Percentiles rank a stretch among this genome's conserved stretches.
Conservation (phyloP, 768 basidiomycete genomes). For the Cystobasidiopsis lactophilus region DNA sequence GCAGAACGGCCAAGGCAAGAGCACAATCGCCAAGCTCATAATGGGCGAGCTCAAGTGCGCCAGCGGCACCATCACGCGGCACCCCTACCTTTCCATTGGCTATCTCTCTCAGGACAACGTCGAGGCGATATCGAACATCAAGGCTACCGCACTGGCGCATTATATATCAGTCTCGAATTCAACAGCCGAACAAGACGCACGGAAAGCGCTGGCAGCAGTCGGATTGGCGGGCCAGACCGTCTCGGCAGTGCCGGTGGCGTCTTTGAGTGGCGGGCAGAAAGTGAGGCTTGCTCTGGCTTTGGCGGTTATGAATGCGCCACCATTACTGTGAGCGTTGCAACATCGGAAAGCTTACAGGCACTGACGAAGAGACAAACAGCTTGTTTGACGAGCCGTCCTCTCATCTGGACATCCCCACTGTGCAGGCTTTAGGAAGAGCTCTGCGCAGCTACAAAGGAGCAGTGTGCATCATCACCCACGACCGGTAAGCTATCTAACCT, state of each 20-base stretch:
- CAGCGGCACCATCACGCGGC: slow-evolving; percentile 32
- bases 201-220: slow-evolving; percentile 29
- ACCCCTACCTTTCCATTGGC: slow-evolving; percentile 36
- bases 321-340: too few species aligned
- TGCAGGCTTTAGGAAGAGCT: slow-evolving; percentile 35
- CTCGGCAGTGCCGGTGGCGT: slow-evolving; percentile 30
- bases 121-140: slow-evolving; percentile 30
- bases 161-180: slow-evolving; percentile 16
- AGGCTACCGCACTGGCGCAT: slow-evolving; percentile 18
- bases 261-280: slow-evolving; percentile 38
- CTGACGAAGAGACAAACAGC: too few species aligned
- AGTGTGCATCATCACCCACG: slow-evolving; percentile 44
- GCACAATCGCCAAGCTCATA: slow-evolving; percentile 32
- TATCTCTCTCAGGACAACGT: slow-evolving; percentile 45
- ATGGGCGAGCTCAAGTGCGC: slow-evolving; percentile 26
- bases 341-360: too few species aligned
- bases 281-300: slow-evolving; percentile 40
- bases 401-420: slow-evolving; percentile 44
- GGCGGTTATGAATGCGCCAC: slow-evolving; percentile 35
- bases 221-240: slow-evolving; percentile 29
- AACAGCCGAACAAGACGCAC: slow-evolving; percentile 26
- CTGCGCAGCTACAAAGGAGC: slow-evolving; percentile 36
- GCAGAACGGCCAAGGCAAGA: slow-evolving; percentile 37
- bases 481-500: slow-evolving; percentile 30
- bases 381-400: slow-evolving; percentile 39